A percentile compares a stretch with the other conserved stretches of the same genome.
Evolutionary conservation across 2,329 filamentous ascomycete genomes (phyloP).

Genomic region (Raffaelea ambrosiae): DNA sequence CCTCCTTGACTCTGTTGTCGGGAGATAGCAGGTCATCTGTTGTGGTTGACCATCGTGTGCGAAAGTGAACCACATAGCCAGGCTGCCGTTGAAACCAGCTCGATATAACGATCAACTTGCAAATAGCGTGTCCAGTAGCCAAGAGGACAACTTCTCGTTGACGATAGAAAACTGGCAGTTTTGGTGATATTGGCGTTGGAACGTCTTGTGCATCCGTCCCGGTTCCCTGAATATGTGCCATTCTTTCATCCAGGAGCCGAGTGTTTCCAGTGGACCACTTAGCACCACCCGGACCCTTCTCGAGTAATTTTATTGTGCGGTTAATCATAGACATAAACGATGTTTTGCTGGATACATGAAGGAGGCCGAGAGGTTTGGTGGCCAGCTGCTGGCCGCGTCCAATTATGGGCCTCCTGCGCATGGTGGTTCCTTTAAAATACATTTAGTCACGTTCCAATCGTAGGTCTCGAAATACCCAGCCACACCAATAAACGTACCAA

Average conservation of each 20-base stretch:
- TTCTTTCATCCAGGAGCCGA: constrained; percentile 35
- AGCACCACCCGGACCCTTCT: constrained; percentile 35
- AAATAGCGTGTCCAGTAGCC: constrained; percentile 59
- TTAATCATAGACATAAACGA: constrained; percentile 62
- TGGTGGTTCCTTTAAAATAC: not conserved
- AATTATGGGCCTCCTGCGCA: constrained; percentile 5
- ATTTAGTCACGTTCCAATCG: not conserved
- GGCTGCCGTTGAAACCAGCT: constrained; percentile 55
- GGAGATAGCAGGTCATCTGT: constrained; percentile 56
- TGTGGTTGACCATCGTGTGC: constrained; percentile 54
- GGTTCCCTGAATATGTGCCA: constrained; percentile 28
- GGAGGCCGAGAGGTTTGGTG: constrained; percentile 12
- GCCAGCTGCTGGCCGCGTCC: not conserved
- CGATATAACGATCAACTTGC: constrained; percentile 53
- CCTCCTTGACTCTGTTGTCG: constrained; percentile 23
- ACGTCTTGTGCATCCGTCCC: not conserved
- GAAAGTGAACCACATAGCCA: constrained; percentile 49
- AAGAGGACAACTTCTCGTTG: constrained; percentile 27
- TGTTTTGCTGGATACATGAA: constrained; percentile 58
- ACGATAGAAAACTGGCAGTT: no score
- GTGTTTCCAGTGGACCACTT: constrained; percentile 39
- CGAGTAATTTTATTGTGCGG: constrained; percentile 55
- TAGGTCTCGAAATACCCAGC: not conserved
- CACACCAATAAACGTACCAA: not conserved
- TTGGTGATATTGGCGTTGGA: constrained; percentile 14